phyloP scores from a whole-genome alignment of 106 monocot species.

The Dendrobium huoshanense region DNA sequence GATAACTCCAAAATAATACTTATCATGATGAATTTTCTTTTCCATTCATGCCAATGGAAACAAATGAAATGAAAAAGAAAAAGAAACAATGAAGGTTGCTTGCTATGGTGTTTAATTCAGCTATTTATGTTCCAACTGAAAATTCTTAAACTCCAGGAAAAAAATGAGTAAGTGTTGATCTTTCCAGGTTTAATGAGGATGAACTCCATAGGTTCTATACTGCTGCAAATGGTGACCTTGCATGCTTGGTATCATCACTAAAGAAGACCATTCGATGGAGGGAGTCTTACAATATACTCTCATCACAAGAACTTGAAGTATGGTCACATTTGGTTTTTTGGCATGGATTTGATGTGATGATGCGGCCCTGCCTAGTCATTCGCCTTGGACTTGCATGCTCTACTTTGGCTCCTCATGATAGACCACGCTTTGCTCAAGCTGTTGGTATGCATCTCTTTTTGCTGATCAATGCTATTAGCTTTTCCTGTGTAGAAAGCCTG shows the following conservation, averaged over 20 bases:
- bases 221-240: conserved; percentile 67
- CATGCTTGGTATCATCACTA: conserved; percentile 50
- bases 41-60: not conserved
- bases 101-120: not conserved
- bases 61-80: not conserved
- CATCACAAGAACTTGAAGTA: conserved; percentile 63
- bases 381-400: conserved; percentile 84
- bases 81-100: not conserved
- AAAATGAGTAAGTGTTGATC: not conserved
- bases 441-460: conserved; percentile 41
- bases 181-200: conserved; percentile 64
- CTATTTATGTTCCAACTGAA: not conserved
- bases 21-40: not conserved
- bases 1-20: not conserved
- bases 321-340: conserved; percentile 93
- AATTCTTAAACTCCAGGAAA: not conserved
- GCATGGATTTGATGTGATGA: conserved; percentile 79
- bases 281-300: conserved; percentile 71
- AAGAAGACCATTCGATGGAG: conserved; percentile 92
- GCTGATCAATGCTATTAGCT: not conserved
- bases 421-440: conserved; percentile 80
- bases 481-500: not conserved
- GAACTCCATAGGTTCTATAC: conserved; percentile 71
- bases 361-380: conserved; percentile 79
- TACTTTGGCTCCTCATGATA: conserved; percentile 56